These are phyloP conservation scores for Cenchrus fungigraminus DNA, from an alignment of 176 grass and related monocot species.

Conservation along the genomic window DNA sequence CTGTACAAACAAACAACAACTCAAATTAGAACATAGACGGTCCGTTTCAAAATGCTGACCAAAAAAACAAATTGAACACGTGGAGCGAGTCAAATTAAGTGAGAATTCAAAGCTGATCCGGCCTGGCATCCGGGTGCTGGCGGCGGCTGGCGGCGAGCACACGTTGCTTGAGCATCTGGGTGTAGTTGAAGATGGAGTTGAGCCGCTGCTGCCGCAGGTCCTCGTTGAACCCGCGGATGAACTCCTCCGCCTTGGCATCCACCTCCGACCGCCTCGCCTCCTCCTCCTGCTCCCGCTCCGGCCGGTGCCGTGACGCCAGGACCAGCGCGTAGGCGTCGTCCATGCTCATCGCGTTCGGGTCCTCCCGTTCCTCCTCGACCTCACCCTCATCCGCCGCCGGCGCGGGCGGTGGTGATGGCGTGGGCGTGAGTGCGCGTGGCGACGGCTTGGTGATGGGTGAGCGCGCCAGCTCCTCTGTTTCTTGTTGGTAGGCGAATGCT, in stretches of 20 bases:
- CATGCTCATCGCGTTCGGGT: slow-evolving; percentile 46
- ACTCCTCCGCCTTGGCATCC: slow-evolving; percentile 47
- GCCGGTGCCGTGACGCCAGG: slow-evolving; percentile 22
- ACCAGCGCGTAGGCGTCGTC: slow-evolving; percentile 51
- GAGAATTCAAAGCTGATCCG: not conserved
- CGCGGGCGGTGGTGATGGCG: not conserved
- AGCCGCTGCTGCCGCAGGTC: slow-evolving; percentile 47
- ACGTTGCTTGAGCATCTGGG: slow-evolving; percentile 42
- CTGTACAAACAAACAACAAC: too few relatives aligned
- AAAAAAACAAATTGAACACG: not conserved
- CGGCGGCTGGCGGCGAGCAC: not conserved
- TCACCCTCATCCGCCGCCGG: not conserved
- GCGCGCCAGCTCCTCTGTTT: not conserved
- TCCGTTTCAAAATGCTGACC: not conserved
- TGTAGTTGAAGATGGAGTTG: slow-evolving; percentile 59
- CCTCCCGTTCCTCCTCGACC: not conserved
- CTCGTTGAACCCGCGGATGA: slow-evolving; percentile 37
- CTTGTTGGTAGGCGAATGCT: not conserved
- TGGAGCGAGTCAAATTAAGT: not conserved
- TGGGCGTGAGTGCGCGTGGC: not conserved
- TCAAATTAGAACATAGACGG: not conserved
- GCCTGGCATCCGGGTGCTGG: not conserved
- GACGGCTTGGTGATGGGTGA: not conserved
- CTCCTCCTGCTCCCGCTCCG: slow-evolving; percentile 33
- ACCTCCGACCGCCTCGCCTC: slow-evolving; percentile 43